Conservation (phyloP, 768 basidiomycete species). For the Pleurotus ostreatus region DNA sequence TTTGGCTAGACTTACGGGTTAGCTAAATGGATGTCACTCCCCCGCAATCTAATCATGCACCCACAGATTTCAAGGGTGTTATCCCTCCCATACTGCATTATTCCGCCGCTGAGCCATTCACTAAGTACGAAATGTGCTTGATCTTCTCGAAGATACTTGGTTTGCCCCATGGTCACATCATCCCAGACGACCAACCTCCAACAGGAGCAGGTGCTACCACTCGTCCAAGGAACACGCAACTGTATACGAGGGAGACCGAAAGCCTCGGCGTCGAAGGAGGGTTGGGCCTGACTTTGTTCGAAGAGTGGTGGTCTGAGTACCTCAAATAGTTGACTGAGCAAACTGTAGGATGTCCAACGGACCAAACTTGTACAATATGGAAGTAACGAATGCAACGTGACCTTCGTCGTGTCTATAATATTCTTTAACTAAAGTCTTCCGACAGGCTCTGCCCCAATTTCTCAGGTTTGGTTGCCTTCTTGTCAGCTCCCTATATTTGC, state of each 20-base stretch:
- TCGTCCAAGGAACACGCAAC: slow-evolving; percentile 76
- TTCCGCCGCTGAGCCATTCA: slow-evolving; percentile 75
- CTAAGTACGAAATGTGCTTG: slow-evolving; percentile 91
- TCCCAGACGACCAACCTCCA: slow-evolving; percentile 67
- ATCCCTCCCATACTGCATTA: slow-evolving; percentile 83
- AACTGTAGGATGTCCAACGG: neutral
- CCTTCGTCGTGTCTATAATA: no score
- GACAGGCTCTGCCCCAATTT: slow-evolving; percentile 13
- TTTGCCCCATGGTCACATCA: slow-evolving; percentile 70
- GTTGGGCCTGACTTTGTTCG: slow-evolving; percentile 65
- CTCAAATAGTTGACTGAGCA: slow-evolving; percentile 30
- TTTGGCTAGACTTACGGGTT: slow-evolving; percentile 72
- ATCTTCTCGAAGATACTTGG: slow-evolving; percentile 69
- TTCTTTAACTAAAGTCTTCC: slow-evolving; percentile 11
- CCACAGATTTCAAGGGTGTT: slow-evolving; percentile 28
- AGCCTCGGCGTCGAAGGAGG: slow-evolving; percentile 56
- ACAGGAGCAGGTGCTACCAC: slow-evolving; percentile 60
- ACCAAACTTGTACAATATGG: no score
- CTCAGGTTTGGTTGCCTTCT: neutral
- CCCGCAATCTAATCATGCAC: neutral
- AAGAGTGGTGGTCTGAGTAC: slow-evolving; percentile 77
- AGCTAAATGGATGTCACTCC: slow-evolving; percentile 14
- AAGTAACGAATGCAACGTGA: no score
- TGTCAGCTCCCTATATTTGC: no score
- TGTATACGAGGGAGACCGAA: slow-evolving; percentile 72